Base-by-base conservation (phyloP, 345 rosid species). In the Lepidium sativum region DNA sequence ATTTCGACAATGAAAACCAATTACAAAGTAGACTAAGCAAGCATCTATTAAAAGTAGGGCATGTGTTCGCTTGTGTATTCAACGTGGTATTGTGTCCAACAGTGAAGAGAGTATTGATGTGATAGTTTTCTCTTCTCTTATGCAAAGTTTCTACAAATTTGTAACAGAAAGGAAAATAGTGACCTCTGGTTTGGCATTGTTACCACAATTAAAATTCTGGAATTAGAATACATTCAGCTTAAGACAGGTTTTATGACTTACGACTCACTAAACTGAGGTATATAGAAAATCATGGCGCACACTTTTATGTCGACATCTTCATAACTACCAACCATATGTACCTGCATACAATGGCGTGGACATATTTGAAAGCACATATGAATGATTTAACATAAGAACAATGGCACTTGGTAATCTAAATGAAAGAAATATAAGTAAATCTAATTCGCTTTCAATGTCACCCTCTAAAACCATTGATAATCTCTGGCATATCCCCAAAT, bases 301-400 rank as follows among this genome's bases (percentile, higher is more conserved):
- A 92, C 97, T 35, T 82, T 73, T 42, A 73, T 48, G 37, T 79
- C 52, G 49, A 77, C 77, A 60, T 89, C 97, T 69, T 87, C 88
- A 75, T 81, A 89, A 57, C 85, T 94, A 67, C 97, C 98, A 77
- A 92, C 53, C 25, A 92, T 35, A 75, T 92, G 94, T 69, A 87
- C 95, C 98, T 20, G 21, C 21, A 20, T 20, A 20, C 21, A 2
- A 20, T 20, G 21, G 21, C 2, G 21, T 92, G 41, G 41, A 52
- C 32, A n/a, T 42, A 16, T 27, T 49, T 31, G 54, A 44, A 60
- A 37, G 3, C 8, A 45, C 47, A 44, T 27, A 5, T 1, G 13
- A 38, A 54, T 39, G 12, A 14, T 15, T 20, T 12, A 27, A 42
- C 13, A 20, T 33, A 57, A 58, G 44, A 31, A 15, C 32, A 27